Evolutionary conservation across 805 yeast species (phyloP).

Genomic region (Candida yuanshanica): DNA sequence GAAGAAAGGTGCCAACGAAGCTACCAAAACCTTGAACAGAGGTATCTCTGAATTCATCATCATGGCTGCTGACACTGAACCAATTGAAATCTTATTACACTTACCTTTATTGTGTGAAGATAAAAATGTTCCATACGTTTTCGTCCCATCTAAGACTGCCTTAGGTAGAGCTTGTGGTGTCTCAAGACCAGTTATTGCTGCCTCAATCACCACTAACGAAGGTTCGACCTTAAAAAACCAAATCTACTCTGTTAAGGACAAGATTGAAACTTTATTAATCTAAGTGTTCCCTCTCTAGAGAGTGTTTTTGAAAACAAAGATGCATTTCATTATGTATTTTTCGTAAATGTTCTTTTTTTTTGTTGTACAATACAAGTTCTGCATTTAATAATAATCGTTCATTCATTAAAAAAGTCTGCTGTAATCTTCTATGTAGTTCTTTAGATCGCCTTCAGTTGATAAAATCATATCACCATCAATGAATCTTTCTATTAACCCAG

Average conservation of each 20-base stretch:
- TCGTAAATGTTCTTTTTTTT: not conserved
- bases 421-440: not conserved
- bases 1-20: constrained; percentile 99
- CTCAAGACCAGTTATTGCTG: constrained; percentile 98
- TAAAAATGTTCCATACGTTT: constrained; percentile 98
- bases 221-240: constrained; percentile 97
- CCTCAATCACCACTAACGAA: constrained; percentile 96
- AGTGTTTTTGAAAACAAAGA: not conserved
- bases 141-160: constrained; percentile 97
- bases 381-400: not conserved
- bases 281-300: constrained; percentile 29
- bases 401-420: not conserved
- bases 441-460: not conserved
- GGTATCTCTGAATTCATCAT: constrained; percentile 99
- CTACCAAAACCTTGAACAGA: constrained; percentile 98
- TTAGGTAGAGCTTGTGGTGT: constrained; percentile 99
- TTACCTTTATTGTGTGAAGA: constrained; percentile 98
- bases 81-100: constrained; percentile 96
- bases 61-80: constrained; percentile 99
- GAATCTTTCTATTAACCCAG: not conserved
- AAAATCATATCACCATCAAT: not conserved
- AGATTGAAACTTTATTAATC: constrained; percentile 95
- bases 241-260: constrained; percentile 96
- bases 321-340: not conserved
- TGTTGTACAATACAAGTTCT: not conserved